These are phyloP conservation scores for Hygrophorus pudorinus DNA, from an alignment of 768 basidiomycete species.

Conservation along the genomic window DNA sequence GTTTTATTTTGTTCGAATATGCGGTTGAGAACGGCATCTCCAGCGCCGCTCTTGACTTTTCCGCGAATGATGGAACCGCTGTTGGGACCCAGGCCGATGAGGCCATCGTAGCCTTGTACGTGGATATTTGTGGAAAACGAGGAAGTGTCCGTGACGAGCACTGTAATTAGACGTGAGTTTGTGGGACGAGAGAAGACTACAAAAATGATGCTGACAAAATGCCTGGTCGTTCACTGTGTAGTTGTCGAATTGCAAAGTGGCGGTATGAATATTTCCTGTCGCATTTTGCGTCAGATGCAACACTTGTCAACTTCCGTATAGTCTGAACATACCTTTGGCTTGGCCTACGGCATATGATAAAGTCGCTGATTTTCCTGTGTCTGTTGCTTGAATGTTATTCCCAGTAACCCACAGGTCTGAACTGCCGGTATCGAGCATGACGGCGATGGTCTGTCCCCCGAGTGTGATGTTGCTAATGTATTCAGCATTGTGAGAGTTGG, in stretches of 20 bases:
- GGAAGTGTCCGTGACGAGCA: constrained; percentile 53
- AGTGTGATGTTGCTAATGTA: constrained; percentile 67
- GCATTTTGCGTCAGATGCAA: not conserved
- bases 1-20: constrained; percentile 54
- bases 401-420: constrained; percentile 69
- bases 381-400: constrained; percentile 36
- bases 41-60: constrained; percentile 35
- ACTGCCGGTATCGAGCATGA: constrained; percentile 72
- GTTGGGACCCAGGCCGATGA: constrained; percentile 75
- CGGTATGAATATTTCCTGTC: constrained; percentile 48
- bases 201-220: constrained; percentile 37
- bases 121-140: constrained; percentile 54
- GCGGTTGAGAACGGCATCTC: constrained; percentile 50
- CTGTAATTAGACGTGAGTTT: constrained; percentile 23
- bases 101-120: constrained; percentile 55
- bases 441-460: constrained; percentile 44
- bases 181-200: not conserved
- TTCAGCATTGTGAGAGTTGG: constrained; percentile 61
- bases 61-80: constrained; percentile 53
- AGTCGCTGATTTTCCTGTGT: constrained; percentile 45
- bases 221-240: constrained; percentile 55
- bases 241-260: constrained; percentile 42
- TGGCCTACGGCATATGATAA: constrained; percentile 63
- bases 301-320: constrained; percentile 6
- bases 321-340: constrained; percentile 36